Evolutionary conservation across 148 eudicot genomes (phyloP).

Genomic region (Persicaria maculosa): DNA sequence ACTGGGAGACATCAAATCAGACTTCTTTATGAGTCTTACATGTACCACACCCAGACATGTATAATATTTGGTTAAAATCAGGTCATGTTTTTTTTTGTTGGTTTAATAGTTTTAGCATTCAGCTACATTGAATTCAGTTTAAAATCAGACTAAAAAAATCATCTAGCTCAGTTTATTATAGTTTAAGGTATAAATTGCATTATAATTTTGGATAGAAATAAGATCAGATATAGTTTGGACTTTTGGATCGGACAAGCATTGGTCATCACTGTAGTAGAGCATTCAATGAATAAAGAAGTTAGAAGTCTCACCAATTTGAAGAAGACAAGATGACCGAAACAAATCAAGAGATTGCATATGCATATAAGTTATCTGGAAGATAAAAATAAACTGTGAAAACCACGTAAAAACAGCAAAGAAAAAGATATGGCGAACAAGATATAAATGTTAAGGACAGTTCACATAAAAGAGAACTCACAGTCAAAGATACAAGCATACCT

Average conservation of each 20-base stretch:
- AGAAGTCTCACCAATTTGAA: conserved; percentile 38
- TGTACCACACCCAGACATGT: no score
- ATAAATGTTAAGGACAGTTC: background rate
- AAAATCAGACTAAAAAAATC: background rate
- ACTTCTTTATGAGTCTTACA: no score
- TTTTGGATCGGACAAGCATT: no score
- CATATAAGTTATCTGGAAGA: conserved; percentile 56
- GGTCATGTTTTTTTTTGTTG: no score
- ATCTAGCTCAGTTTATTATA: background rate
- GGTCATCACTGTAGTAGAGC: background rate
- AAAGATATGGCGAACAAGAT: background rate
- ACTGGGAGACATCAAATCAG: no score
- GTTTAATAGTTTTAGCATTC: background rate
- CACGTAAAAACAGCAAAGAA: background rate
- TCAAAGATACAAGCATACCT: conserved; percentile 32
- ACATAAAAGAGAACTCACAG: background rate
- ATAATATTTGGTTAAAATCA: no score
- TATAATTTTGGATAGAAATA: conserved; percentile 2
- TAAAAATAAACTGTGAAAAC: background rate
- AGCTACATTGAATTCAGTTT: background rate
- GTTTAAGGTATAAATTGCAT: background rate
- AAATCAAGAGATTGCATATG: conserved; percentile 63
- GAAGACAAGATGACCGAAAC: conserved; percentile 19
- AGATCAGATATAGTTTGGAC: background rate
- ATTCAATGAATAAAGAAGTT: background rate